Conservation (phyloP, 2,329 filamentous ascomycete species). For the Colletotrichum liaoningense region DNA sequence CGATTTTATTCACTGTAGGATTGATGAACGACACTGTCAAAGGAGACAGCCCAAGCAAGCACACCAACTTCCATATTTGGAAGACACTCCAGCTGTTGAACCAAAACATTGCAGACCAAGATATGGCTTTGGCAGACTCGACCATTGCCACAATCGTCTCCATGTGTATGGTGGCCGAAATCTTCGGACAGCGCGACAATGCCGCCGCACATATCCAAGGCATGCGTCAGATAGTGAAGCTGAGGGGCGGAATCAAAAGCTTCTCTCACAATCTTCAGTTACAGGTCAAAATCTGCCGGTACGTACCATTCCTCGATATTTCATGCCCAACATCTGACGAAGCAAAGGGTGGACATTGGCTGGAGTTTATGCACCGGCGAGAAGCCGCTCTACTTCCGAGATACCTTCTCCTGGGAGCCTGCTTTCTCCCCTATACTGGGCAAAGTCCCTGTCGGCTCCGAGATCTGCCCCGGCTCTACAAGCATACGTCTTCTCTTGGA, state of each 20-base stretch:
- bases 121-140: conserved; percentile 35
- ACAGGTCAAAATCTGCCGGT: conserved; percentile 45
- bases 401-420: conserved; percentile 12
- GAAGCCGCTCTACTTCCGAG: conserved; percentile 39
- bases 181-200: conserved; percentile 14
- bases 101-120: conserved; percentile 1
- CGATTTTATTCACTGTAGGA: conserved; percentile 41
- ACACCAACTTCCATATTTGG: conserved; percentile 21
- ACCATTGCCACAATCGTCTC: conserved; percentile 29
- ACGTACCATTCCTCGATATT: conserved; percentile 1
- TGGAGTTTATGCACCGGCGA: conserved; percentile 41
- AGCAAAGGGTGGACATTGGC: conserved; percentile 42
- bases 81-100: conserved; percentile 33
- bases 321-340: neutral
- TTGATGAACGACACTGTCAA: conserved; percentile 32
- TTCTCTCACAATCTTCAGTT: conserved; percentile 41
- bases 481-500: conserved; percentile 31
- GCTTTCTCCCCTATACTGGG: conserved; percentile 38
- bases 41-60: neutral
- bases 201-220: conserved; percentile 16
- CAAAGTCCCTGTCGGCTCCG: neutral
- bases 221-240: conserved; percentile 39
- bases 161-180: conserved; percentile 20
- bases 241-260: conserved; percentile 41
- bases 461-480: neutral